Evolutionary conservation across 2,329 filamentous ascomycete species (phyloP).

Genomic region (Cercospora zeae-maydis): DNA sequence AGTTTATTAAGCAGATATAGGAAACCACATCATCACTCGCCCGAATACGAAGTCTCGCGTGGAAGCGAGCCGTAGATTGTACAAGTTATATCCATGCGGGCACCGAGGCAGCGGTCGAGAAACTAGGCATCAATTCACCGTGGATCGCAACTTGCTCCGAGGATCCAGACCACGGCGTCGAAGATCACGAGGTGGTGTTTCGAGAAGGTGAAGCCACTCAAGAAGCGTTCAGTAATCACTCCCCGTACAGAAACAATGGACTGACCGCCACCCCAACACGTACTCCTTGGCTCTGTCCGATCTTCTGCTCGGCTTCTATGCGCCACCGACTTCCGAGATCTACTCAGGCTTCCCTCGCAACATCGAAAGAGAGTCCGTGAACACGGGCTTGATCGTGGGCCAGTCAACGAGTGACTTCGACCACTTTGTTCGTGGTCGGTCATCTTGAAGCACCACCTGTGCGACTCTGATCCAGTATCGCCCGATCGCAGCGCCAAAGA

Average conservation of each 20-base stretch:
- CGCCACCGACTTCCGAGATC: background rate
- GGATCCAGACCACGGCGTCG: background rate
- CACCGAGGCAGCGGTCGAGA: background rate
- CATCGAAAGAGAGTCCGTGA: background rate
- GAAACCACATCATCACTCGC: no score
- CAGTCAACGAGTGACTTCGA: background rate
- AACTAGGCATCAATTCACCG: background rate
- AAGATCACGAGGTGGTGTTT: background rate
- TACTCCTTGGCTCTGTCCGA: background rate
- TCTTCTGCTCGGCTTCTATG: background rate
- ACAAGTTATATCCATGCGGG: background rate
- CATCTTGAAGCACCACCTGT: background rate
- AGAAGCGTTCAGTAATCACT: no score
- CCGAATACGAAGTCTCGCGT: slow-evolving; percentile 1
- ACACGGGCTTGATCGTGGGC: background rate
- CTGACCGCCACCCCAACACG: no score
- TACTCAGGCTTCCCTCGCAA: background rate
- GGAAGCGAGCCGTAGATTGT: background rate
- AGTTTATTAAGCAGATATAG: no score
- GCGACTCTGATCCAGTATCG: background rate
- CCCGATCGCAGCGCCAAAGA: background rate
- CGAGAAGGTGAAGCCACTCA: background rate
- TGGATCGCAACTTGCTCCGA: background rate
- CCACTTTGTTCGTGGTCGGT: background rate
- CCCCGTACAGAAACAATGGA: background rate